These are phyloP conservation scores for Pseudocercospora macadamiae DNA, from an alignment of 2,329 filamentous ascomycete genomes.

Conservation along the genomic window DNA sequence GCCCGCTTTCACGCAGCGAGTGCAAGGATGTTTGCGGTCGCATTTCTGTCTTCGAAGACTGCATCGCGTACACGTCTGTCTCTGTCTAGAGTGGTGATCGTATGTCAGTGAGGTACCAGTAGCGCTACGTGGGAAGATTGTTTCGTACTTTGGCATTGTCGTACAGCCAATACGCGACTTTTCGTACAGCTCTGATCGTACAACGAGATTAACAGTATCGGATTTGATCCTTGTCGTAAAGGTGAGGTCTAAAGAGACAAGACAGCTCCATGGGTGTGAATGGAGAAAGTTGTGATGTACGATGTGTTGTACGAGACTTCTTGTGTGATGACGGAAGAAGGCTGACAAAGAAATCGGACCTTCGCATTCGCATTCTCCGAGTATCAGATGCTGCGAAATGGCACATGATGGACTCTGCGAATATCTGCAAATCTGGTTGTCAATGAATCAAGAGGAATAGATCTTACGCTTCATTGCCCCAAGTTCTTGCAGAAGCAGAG, in stretches of 20 bases:
- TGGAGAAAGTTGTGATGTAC: background rate
- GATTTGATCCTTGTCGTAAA: no score
- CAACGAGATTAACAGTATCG: no score
- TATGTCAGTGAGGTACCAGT: background rate
- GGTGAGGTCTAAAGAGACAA: no score
- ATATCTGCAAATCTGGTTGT: no score
- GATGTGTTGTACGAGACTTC: conserved; percentile 1
- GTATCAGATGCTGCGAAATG: background rate
- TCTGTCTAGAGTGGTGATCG: background rate
- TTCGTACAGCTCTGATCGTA: background rate
- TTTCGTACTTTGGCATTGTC: background rate
- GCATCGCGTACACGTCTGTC: conserved; percentile 5
- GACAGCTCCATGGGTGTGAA: background rate
- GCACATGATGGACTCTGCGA: no score
- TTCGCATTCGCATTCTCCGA: background rate
- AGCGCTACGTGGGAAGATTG: background rate
- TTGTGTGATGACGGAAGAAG: background rate
- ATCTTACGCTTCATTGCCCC: no score
- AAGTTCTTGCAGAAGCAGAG: no score
- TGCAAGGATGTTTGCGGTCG: background rate
- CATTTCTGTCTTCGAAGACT: conserved; percentile 1
- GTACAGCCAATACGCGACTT: background rate
- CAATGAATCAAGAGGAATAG: no score
- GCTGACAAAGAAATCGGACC: background rate
- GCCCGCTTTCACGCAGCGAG: conserved; percentile 1